Evolutionary conservation across 2,329 filamentous ascomycete species (phyloP).

Genomic region (Rhynchosporium secalis): DNA sequence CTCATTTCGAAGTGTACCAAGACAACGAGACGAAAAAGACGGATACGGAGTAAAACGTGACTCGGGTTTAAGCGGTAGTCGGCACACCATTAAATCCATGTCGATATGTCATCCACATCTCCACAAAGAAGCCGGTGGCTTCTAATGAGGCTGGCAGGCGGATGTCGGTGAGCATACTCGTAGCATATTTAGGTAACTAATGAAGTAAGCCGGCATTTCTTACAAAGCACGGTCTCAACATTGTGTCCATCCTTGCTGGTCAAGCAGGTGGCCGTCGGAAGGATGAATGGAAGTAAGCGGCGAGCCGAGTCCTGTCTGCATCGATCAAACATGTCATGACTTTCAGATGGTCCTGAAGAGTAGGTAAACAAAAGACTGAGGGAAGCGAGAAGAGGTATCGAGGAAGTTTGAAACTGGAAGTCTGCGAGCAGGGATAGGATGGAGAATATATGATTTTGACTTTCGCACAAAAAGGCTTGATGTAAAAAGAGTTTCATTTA

Average conservation of each 20-base stretch:
- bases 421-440: not conserved
- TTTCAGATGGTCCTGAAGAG: not conserved
- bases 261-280: not conserved
- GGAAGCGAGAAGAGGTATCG: not conserved
- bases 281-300: not conserved
- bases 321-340: conserved; percentile 7
- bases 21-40: not conserved
- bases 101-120: not conserved
- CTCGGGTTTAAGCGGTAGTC: conserved; percentile 4
- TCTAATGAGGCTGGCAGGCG: not conserved
- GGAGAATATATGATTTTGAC: not conserved
- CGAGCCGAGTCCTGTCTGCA: not conserved
- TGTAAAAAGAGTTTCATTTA: conserved; percentile 1
- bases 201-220: not conserved
- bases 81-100: conserved; percentile 7
- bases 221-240: not conserved
- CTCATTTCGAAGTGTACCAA: conserved; percentile 4
- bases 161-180: not conserved
- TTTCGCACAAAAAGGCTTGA: conserved; percentile 1
- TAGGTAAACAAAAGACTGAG: not conserved
- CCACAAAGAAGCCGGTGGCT: not conserved
- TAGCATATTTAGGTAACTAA: too few relatives aligned
- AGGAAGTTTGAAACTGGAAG: too few relatives aligned
- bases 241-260: not conserved
- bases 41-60: conserved; percentile 7